Percentiles rank a stretch among this genome's conserved stretches.
Conservation (phyloP, 768 basidiomycete genomes). For the Pisolithus albus region DNA sequence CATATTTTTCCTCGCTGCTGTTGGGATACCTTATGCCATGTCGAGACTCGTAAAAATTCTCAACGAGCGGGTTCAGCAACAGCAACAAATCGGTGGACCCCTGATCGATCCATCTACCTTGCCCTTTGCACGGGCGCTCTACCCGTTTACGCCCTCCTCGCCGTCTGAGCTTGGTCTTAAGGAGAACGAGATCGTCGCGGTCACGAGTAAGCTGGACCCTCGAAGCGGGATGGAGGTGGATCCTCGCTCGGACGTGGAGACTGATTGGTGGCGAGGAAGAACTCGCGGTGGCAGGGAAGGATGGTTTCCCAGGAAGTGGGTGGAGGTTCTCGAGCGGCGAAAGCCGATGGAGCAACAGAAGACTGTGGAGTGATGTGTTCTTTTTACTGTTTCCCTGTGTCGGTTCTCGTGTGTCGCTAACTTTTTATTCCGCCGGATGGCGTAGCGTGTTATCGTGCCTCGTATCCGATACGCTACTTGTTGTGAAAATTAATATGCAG, state of each 20-base stretch:
- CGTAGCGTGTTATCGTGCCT: no score
- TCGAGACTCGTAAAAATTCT: conserved; percentile 78
- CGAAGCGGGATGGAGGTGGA: conserved; percentile 62
- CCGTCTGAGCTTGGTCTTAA: conserved; percentile 75
- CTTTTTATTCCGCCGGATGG: not conserved
- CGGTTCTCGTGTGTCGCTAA: not conserved
- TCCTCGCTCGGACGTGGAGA: conserved; percentile 49
- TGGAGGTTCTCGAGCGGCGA: conserved; percentile 57
- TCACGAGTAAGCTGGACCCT: conserved; percentile 75
- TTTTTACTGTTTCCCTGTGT: not conserved
- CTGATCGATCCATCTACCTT: conserved; percentile 69
- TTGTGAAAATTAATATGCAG: no score
- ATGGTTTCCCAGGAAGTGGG: conserved; percentile 93
- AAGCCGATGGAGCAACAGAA: conserved; percentile 32
- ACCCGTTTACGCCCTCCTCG: conserved; percentile 67
- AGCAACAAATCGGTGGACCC: conserved; percentile 25
- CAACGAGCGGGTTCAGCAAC: conserved; percentile 50
- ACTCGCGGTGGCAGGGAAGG: conserved; percentile 88
- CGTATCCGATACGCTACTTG: no score
- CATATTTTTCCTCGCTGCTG: conserved; percentile 87
- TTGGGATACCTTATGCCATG: conserved; percentile 94
- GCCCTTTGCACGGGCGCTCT: conserved; percentile 77
- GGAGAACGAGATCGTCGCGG: conserved; percentile 90
- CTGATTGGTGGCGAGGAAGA: conserved; percentile 93
- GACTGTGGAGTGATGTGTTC: conserved; percentile 31